These are phyloP conservation scores for Trichoderma asperelloides DNA, from an alignment of 495 filamentous ascomycete species.

Conservation along the genomic window DNA sequence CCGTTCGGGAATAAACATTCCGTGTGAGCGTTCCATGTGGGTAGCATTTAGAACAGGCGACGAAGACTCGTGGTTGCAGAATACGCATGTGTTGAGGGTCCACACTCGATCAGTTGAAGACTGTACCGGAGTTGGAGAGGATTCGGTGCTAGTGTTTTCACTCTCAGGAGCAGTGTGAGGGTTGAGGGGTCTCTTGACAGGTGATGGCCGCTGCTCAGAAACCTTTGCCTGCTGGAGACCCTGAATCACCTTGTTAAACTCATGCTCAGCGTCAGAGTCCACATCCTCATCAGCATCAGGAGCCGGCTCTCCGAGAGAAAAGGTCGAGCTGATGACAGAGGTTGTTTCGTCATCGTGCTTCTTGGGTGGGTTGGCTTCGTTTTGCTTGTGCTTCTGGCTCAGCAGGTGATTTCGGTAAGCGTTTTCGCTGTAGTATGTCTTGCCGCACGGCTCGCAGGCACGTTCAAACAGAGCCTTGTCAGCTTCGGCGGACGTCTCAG, in stretches of 20 bases:
- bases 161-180: slow-evolving; percentile 43
- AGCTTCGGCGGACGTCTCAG: slow-evolving; percentile 69
- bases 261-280: slow-evolving; percentile 58
- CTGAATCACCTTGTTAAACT: slow-evolving; percentile 71
- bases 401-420: slow-evolving; percentile 87
- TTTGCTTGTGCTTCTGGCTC: slow-evolving; percentile 81
- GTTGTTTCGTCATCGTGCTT: slow-evolving; percentile 57
- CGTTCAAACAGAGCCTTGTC: slow-evolving; percentile 87
- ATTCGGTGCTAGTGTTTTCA: slow-evolving; percentile 22
- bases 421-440: slow-evolving; percentile 92
- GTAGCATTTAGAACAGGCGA: slow-evolving; percentile 61
- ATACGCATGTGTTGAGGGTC: slow-evolving; percentile 65
- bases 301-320: slow-evolving; percentile 79
- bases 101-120: slow-evolving; percentile 18
- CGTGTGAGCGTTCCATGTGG: slow-evolving; percentile 89
- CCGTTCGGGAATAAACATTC: slow-evolving; percentile 92
- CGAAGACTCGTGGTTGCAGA: slow-evolving; percentile 77
- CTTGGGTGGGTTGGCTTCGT: slow-evolving; percentile 32
- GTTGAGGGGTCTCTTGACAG: slow-evolving; percentile 45
- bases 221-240: slow-evolving; percentile 66
- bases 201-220: slow-evolving; percentile 32
- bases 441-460: slow-evolving; percentile 71
- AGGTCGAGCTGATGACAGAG: slow-evolving; percentile 85
- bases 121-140: slow-evolving; percentile 22
- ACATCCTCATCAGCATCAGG: slow-evolving; percentile 37